Evolutionary conservation across 2,329 filamentous ascomycete genomes (phyloP), one percentile per base, ranked within the genome.

Genomic region (Graphilbum sp.): DNA sequence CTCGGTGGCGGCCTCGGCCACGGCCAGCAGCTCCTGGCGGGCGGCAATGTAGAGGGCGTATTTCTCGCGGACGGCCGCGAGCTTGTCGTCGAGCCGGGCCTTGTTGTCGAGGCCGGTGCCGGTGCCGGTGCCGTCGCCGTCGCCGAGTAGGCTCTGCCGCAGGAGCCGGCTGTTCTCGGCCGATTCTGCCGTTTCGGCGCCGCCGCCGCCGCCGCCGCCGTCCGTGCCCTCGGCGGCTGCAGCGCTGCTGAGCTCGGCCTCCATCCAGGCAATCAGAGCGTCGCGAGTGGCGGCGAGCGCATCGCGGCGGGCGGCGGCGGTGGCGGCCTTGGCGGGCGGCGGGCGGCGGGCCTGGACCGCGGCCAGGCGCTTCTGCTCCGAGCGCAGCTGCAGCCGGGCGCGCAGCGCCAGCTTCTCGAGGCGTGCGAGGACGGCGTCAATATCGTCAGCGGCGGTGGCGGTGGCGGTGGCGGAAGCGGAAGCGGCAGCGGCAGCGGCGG

Each of bases 251-350:
- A 79, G 55, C 50, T 79, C 75, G 5, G 56, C 58, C 51, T 79
- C 75, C 40, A 79, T 76, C 75, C 75, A 79, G 40, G 55, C 61
- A 41, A 79, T 78, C 36, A 79, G 61, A 43, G 72, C 69, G 37
- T 67, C 66, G 15, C 75, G 63, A 11, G 74, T 70, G 8, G 57
- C 57, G 32, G 62, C 64, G 10, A 79, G 55, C 13, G 75, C 75
- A 35, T 63, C 58, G 3, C 73, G 46, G 43, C 66, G 69, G 15
- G 58, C 52, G 46, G 13, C 55, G 51, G 11, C 50, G 2, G 35
- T 11, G 3, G 20, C 20, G 5, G 20, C 23, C 10, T 18, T n/a
- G n/a, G n/a, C n/a, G n/a, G 25, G 6, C 21, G 15, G 8, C 16
- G 59, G 9, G 17, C 27, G 16, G 10, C 34, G 54, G 6, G 5